Conservation (phyloP, 2,329 filamentous ascomycete species). For the Ascochyta clinopodiicola region DNA sequence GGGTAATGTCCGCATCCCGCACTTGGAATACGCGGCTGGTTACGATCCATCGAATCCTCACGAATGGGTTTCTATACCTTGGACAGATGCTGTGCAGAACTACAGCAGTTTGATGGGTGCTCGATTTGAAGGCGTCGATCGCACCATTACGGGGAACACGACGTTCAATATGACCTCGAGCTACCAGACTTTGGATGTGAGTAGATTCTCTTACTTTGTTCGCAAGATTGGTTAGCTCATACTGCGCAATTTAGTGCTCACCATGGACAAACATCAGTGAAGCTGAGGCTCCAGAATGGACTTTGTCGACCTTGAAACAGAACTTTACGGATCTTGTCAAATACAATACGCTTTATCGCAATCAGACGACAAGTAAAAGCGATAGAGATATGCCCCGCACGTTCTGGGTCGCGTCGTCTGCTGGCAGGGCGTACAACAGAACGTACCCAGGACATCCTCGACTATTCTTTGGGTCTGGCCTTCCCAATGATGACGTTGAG, state of each 20-base stretch:
- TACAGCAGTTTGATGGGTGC: constrained; percentile 17
- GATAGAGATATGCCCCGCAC: background rate
- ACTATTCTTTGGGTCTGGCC: background rate
- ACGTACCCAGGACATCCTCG: background rate
- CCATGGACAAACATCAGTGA: background rate
- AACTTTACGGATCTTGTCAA: background rate
- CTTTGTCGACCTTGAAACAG: background rate
- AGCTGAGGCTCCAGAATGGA: background rate
- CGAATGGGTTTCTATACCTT: constrained; percentile 7
- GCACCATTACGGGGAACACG: constrained; percentile 9
- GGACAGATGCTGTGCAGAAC: constrained; percentile 8
- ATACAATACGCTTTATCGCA: background rate
- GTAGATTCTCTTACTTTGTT: background rate
- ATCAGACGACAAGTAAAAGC: background rate
- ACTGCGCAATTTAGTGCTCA: background rate
- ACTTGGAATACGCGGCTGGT: constrained; percentile 1
- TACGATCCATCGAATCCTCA: background rate
- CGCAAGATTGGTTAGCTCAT: background rate
- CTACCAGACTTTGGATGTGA: constrained; percentile 2
- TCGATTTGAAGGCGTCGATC: constrained; percentile 12
- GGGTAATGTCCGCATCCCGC: constrained; percentile 15
- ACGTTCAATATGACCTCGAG: constrained; percentile 2
- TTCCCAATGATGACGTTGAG: background rate
- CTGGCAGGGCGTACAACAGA: background rate
- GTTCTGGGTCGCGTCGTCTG: background rate